Evolutionary conservation across 1,284 basidiomycete species (phyloP).

Genomic region (Heterobasidion irregulare): DNA sequence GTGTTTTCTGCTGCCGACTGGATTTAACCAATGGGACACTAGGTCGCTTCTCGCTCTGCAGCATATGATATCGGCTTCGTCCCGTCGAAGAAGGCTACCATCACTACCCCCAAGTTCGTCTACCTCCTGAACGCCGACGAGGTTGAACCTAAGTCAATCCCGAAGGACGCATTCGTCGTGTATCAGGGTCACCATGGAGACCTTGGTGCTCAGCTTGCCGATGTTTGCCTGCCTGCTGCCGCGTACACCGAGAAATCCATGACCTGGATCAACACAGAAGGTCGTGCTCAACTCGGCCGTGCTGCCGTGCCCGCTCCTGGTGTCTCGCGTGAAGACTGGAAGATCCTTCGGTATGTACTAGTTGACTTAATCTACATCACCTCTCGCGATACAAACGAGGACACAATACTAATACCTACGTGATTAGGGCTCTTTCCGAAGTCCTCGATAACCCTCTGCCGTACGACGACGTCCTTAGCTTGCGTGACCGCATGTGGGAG

Average conservation of each 20-base stretch:
- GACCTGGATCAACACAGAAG: slow-evolving; percentile 98
- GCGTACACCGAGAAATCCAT: slow-evolving; percentile 96
- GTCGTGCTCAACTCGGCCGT: slow-evolving; percentile 85
- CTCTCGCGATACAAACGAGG: neutral
- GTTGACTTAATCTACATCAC: neutral
- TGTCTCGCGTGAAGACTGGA: slow-evolving; percentile 96
- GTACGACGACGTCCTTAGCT: slow-evolving; percentile 83
- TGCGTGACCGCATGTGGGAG: slow-evolving; percentile 97
- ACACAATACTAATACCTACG: neutral
- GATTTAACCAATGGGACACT: neutral
- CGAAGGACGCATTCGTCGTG: slow-evolving; percentile 92
- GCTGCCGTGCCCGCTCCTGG: slow-evolving; percentile 95
- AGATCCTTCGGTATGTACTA: slow-evolving; percentile 76
- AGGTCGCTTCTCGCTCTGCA: slow-evolving; percentile 87
- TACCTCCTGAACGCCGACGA: slow-evolving; percentile 98
- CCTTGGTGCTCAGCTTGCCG: slow-evolving; percentile 91
- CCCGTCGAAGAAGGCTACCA: slow-evolving; percentile 70
- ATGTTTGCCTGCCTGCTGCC: slow-evolving; percentile 88
- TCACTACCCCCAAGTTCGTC: slow-evolving; percentile 87
- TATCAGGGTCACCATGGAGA: slow-evolving; percentile 99
- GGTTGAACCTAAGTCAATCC: slow-evolving; percentile 85
- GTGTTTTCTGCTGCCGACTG: slow-evolving; percentile 1
- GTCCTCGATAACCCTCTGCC: slow-evolving; percentile 74
- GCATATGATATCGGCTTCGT: slow-evolving; percentile 95
- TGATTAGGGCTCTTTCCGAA: slow-evolving; percentile 81